These are phyloP conservation scores for Mycena rebaudengoi DNA, from an alignment of 768 basidiomycete species.

Conservation along the genomic window DNA sequence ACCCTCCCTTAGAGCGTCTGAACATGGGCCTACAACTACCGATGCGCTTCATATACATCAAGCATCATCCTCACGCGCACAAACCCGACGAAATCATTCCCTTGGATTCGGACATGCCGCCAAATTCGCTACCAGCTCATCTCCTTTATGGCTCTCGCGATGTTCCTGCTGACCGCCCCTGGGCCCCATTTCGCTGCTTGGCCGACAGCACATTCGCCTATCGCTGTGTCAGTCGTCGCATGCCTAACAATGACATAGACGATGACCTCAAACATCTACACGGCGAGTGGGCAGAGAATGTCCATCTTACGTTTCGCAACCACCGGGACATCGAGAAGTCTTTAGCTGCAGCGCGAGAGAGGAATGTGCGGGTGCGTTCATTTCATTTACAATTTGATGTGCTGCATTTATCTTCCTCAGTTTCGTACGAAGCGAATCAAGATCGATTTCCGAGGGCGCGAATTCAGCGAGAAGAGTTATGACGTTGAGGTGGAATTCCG, in stretches of 20 bases:
- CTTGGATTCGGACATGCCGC: not conserved
- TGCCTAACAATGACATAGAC: constrained; percentile 3
- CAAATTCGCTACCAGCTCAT: too few relatives aligned
- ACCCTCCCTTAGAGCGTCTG: too few relatives aligned
- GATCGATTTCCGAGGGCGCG: constrained; percentile 12
- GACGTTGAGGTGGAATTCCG: constrained; percentile 23
- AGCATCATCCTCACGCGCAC: not conserved
- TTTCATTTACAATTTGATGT: not conserved
- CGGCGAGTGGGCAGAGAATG: not conserved
- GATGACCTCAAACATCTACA: not conserved
- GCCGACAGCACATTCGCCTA: constrained; percentile 22
- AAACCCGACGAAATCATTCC: not conserved
- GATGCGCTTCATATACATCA: constrained; percentile 5
- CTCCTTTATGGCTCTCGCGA: too few relatives aligned
- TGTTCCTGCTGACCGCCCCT: not conserved
- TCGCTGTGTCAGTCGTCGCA: not conserved
- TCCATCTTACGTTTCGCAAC: constrained; percentile 11
- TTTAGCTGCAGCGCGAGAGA: constrained; percentile 8
- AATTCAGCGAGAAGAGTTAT: constrained; percentile 1
- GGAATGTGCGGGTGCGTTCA: constrained; percentile 11
- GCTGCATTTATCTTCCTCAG: not conserved
- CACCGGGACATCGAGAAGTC: constrained; percentile 12
- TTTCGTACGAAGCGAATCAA: constrained; percentile 14
- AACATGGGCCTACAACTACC: too few relatives aligned
- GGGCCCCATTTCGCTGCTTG: constrained; percentile 16